Evolutionary conservation across 2,329 filamentous ascomycete species (phyloP).

Genomic region (Xylariaceae sp.): DNA sequence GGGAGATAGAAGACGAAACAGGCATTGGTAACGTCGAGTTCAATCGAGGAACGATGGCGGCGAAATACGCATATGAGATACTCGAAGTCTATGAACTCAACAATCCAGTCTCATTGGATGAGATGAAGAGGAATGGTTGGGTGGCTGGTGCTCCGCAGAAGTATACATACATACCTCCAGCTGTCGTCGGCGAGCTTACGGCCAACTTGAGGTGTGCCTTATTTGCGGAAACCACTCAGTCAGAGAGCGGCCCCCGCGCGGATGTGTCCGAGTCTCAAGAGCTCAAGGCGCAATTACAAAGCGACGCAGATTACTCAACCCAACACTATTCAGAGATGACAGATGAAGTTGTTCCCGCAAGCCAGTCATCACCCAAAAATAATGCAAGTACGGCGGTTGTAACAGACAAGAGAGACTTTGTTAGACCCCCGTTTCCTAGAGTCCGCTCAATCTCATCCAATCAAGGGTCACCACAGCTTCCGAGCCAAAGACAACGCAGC

Average conservation of each 20-base stretch:
- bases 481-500: slow-evolving; percentile 24
- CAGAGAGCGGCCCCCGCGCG: slow-evolving; percentile 13
- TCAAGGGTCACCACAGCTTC: slow-evolving; percentile 24
- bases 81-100: slow-evolving; percentile 68
- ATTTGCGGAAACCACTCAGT: slow-evolving; percentile 46
- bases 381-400: slow-evolving; percentile 12
- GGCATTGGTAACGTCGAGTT: slow-evolving; percentile 61
- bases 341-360: slow-evolving; percentile 43
- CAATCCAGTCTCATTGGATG: slow-evolving; percentile 59
- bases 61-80: slow-evolving; percentile 59
- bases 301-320: slow-evolving; percentile 52
- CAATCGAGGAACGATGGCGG: slow-evolving; percentile 48
- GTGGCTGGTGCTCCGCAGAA: slow-evolving; percentile 56
- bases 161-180: slow-evolving; percentile 62
- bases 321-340: slow-evolving; percentile 37
- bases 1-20: slow-evolving; percentile 51
- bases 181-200: slow-evolving; percentile 62
- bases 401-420: slow-evolving; percentile 18
- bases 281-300: slow-evolving; percentile 57
- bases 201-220: slow-evolving; percentile 63
- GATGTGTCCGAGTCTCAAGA: slow-evolving; percentile 56
- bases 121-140: slow-evolving; percentile 64
- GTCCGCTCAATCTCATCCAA: slow-evolving; percentile 26
- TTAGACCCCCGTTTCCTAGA: slow-evolving; percentile 31
- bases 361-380: slow-evolving; percentile 37